Percentiles rank a stretch among this genome's conserved stretches.
These are phyloP conservation scores for Penicillium hesseltinei DNA, from an alignment of 2,329 filamentous ascomycete genomes.

Conservation along the genomic window DNA sequence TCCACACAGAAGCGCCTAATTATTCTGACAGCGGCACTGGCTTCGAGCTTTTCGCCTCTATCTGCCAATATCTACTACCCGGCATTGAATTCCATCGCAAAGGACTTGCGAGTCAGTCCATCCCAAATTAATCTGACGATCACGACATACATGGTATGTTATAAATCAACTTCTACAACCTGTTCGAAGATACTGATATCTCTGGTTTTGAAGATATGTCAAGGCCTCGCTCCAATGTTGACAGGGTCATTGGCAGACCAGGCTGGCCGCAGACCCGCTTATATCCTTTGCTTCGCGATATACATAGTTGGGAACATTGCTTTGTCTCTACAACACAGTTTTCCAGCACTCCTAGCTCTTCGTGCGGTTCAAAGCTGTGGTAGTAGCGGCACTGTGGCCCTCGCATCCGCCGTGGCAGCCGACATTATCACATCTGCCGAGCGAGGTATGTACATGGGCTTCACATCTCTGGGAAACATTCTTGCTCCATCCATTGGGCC, in stretches of 20 bases:
- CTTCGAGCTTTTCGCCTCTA: conserved; percentile 44
- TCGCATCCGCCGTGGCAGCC: conserved; percentile 42
- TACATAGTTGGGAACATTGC: conserved; percentile 46
- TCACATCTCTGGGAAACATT: conserved; percentile 30
- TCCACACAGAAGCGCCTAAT: conserved; percentile 36
- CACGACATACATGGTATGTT: conserved; percentile 35
- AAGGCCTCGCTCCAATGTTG: conserved; percentile 52
- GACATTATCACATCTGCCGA: conserved; percentile 44
- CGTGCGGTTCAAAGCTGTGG: conserved; percentile 47
- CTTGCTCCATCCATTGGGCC: conserved; percentile 52
- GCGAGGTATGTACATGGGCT: conserved; percentile 44
- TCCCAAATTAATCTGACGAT: conserved; percentile 30
- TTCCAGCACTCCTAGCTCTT: conserved; percentile 37
- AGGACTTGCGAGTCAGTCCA: conserved; percentile 25
- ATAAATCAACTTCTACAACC: neutral
- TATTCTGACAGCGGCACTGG: conserved; percentile 39
- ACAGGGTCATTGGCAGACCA: conserved; percentile 50
- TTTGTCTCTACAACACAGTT: conserved; percentile 41
- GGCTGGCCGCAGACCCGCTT: conserved; percentile 49
- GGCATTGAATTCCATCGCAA: conserved; percentile 31
- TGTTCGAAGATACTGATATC: neutral
- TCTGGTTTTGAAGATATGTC: conserved; percentile 39
- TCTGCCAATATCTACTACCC: conserved; percentile 42
- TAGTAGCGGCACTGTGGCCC: conserved; percentile 41
- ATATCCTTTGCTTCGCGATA: conserved; percentile 46